Evolutionary conservation across 768 basidiomycete species (phyloP).

Genomic region (Leucocoprinus sp.): DNA sequence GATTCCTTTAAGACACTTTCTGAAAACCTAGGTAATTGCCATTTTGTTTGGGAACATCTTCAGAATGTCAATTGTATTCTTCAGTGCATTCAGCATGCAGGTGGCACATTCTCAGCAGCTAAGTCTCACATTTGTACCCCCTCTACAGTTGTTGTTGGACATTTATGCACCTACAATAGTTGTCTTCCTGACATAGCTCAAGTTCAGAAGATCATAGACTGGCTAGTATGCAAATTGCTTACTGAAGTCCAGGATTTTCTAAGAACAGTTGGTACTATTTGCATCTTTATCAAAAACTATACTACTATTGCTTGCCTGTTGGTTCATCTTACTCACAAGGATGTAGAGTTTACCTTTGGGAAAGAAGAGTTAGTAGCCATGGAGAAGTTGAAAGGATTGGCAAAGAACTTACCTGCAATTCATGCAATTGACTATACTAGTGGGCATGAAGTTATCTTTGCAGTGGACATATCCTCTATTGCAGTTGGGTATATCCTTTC

Average conservation of each 20-base stretch:
- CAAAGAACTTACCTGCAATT: constrained; percentile 10
- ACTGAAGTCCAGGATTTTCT: constrained; percentile 22
- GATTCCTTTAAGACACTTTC: constrained; percentile 23
- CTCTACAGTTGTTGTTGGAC: constrained; percentile 16
- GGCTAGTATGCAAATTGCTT: constrained; percentile 18
- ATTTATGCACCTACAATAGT: constrained; percentile 26
- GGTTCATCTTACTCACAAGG: constrained; percentile 19
- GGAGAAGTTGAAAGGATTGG: constrained; percentile 8
- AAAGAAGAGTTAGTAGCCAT: neutral
- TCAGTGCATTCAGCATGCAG: constrained; percentile 19
- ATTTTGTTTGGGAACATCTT: constrained; percentile 25
- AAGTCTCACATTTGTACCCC: constrained; percentile 18
- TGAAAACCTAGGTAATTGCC: constrained; percentile 22
- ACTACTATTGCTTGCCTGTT: constrained; percentile 16
- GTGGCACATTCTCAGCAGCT: constrained; percentile 23
- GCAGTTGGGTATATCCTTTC: constrained; percentile 15
- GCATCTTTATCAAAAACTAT: constrained; percentile 23
- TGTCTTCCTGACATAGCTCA: constrained; percentile 17
- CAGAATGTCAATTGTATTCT: constrained; percentile 12
- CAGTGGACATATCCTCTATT: constrained; percentile 16
- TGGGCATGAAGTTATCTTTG: constrained; percentile 14
- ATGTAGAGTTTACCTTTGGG: constrained; percentile 17
- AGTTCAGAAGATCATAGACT: constrained; percentile 21
- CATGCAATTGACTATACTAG: constrained; percentile 13
- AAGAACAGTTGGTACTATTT: constrained; percentile 18